These are phyloP conservation scores for Lodderomyces beijingensis DNA, from an alignment of 1,139 yeast species.

Conservation along the genomic window DNA sequence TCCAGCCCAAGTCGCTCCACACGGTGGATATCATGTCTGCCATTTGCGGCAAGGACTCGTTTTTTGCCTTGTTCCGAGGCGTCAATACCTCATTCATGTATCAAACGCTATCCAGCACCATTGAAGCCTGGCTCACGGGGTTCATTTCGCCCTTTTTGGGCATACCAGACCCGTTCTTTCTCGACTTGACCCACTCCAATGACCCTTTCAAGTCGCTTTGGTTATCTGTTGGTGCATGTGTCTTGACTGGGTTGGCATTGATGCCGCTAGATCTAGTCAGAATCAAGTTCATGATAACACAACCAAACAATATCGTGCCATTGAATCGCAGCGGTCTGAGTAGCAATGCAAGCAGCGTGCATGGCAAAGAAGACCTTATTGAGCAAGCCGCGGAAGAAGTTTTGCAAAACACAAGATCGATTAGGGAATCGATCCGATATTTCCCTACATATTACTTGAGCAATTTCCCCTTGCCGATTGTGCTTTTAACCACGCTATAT, in stretches of 20 bases:
- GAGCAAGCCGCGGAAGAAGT: conserved; percentile 8
- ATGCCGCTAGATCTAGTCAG: conserved; percentile 82
- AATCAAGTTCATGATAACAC: conserved; percentile 70
- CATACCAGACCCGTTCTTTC: conserved; percentile 87
- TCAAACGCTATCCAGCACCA: conserved; percentile 68
- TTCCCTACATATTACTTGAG: conserved; percentile 39
- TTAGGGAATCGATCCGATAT: conserved; percentile 35
- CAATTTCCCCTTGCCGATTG: conserved; percentile 50
- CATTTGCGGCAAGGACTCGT: conserved; percentile 72
- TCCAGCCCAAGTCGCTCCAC: conserved; percentile 61
- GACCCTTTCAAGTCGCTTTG: conserved; percentile 67
- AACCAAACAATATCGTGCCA: conserved; percentile 17
- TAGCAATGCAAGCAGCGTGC: conserved; percentile 3
- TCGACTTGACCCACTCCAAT: conserved; percentile 77
- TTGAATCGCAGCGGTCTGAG: neutral
- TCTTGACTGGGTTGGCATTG: conserved; percentile 68
- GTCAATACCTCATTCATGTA: conserved; percentile 80
- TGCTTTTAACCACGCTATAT: conserved; percentile 57
- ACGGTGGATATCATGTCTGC: conserved; percentile 71
- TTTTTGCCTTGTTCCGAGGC: conserved; percentile 81
- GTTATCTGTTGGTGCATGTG: conserved; percentile 67
- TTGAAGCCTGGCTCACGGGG: conserved; percentile 92
- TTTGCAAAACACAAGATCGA: conserved; percentile 26
- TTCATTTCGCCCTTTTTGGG: conserved; percentile 75
- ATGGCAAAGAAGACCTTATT: conserved; percentile 5